phyloP scores from a whole-genome alignment of 768 basidiomycete genomes.

The Leccinum broughii region DNA sequence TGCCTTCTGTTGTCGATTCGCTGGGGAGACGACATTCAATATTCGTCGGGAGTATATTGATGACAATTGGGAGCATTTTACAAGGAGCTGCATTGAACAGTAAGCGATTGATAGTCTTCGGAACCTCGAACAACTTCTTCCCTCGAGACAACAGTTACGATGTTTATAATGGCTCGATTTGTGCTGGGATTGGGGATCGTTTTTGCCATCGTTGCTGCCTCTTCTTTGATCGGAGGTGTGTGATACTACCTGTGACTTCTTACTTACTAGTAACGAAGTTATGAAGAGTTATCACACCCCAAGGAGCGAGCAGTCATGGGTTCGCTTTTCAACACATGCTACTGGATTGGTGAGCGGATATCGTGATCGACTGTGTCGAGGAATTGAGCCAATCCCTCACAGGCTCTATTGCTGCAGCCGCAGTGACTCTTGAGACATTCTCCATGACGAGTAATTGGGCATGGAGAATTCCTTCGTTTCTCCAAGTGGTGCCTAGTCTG shows the following conservation, averaged over 20 bases:
- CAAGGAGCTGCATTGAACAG: constrained; percentile 19
- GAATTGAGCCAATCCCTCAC: background rate
- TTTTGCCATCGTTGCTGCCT: constrained; percentile 19
- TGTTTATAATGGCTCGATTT: constrained; percentile 20
- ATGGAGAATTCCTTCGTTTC: constrained; percentile 66
- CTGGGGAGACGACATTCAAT: constrained; percentile 18
- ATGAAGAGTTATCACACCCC: constrained; percentile 24
- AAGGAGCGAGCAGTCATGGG: constrained; percentile 22
- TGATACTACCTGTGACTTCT: no score
- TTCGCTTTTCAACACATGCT: constrained; percentile 11
- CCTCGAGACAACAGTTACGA: constrained; percentile 6
- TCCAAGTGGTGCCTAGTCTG: constrained; percentile 54
- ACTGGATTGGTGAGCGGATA: constrained; percentile 12
- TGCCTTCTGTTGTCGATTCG: constrained; percentile 10
- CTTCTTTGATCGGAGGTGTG: constrained; percentile 26
- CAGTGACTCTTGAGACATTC: constrained; percentile 63
- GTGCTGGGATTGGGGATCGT: constrained; percentile 17
- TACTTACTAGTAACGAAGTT: background rate
- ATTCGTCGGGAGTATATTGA: constrained; percentile 8
- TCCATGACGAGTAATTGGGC: constrained; percentile 57
- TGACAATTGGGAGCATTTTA: constrained; percentile 11
- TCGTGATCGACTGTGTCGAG: background rate
- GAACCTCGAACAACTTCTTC: background rate
- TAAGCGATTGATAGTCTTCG: background rate
- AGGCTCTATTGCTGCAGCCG: constrained; percentile 43